These are phyloP conservation scores for Metschnikowia lochheadii DNA, from an alignment of 805 yeast genomes.

Conservation along the genomic window DNA sequence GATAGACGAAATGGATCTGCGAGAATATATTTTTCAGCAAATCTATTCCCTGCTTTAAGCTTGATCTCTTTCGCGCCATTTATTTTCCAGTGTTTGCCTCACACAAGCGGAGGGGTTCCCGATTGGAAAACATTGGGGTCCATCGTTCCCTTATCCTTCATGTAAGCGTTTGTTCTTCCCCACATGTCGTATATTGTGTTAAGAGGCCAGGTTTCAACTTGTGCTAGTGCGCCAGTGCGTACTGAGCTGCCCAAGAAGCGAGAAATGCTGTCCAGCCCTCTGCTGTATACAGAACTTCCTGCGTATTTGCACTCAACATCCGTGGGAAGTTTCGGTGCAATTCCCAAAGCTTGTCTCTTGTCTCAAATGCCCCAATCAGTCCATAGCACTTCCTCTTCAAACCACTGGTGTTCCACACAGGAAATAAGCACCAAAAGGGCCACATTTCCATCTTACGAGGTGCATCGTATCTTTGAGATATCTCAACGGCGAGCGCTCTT, in stretches of 20 bases:
- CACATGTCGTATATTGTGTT: not conserved
- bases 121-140: not conserved
- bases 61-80: not conserved
- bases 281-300: not conserved
- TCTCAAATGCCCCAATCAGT: not conserved
- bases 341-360: not conserved
- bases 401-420: no score
- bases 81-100: not conserved
- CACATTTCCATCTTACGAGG: no score
- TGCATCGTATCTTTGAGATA: not conserved
- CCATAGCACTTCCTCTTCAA: not conserved
- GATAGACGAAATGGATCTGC: not conserved
- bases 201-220: not conserved
- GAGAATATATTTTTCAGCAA: not conserved
- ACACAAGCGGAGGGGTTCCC: not conserved
- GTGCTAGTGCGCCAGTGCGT: not conserved
- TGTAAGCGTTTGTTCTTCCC: no score
- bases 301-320: not conserved
- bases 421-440: no score
- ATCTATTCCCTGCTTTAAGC: not conserved
- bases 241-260: not conserved
- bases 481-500: constrained; percentile 1
- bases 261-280: not conserved
- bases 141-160: no score
- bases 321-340: not conserved